Percentiles rank a stretch among this genome's conserved stretches.
phyloP scores from a whole-genome alignment of 2,329 filamentous ascomycete species.

The Colletotrichum cuscutae region DNA sequence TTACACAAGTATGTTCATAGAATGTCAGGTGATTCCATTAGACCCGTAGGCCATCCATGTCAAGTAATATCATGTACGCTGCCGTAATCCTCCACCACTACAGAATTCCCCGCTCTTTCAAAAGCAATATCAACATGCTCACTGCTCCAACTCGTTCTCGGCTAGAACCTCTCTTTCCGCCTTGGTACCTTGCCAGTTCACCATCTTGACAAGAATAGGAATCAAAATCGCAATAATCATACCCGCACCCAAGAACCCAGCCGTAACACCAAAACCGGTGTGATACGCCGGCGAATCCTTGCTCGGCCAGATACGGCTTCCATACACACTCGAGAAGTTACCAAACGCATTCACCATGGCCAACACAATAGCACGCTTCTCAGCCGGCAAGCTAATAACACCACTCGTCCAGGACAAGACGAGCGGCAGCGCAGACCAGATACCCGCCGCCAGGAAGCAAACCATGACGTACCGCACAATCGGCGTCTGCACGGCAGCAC shows the following conservation, averaged over 20 bases:
- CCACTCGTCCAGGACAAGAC: slow-evolving; percentile 43
- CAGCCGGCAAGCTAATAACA: slow-evolving; percentile 40
- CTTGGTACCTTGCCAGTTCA: slow-evolving; percentile 34
- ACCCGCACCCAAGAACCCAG: slow-evolving; percentile 40
- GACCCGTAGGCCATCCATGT: background rate
- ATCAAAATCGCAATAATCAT: slow-evolving; percentile 39
- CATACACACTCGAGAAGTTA: slow-evolving; percentile 45
- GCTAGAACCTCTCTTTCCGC: slow-evolving; percentile 32
- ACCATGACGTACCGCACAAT: slow-evolving; percentile 44
- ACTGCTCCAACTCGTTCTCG: background rate
- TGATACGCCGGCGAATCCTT: slow-evolving; percentile 40
- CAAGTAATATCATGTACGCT: background rate
- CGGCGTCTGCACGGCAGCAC: slow-evolving; percentile 37
- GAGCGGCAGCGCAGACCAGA: slow-evolving; percentile 41
- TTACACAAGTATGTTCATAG: background rate
- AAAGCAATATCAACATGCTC: background rate
- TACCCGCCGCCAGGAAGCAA: slow-evolving; percentile 40
- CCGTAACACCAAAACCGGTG: slow-evolving; percentile 43
- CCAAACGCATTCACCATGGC: slow-evolving; percentile 45
- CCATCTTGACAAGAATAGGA: slow-evolving; percentile 36
- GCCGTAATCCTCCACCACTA: background rate
- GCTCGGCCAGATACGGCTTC: slow-evolving; percentile 44
- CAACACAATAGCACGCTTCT: slow-evolving; percentile 46
- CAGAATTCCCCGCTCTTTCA: background rate
- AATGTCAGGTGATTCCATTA: background rate